Evolutionary conservation across 345 rosid species (phyloP).

Genomic region (Populus davidiana): DNA sequence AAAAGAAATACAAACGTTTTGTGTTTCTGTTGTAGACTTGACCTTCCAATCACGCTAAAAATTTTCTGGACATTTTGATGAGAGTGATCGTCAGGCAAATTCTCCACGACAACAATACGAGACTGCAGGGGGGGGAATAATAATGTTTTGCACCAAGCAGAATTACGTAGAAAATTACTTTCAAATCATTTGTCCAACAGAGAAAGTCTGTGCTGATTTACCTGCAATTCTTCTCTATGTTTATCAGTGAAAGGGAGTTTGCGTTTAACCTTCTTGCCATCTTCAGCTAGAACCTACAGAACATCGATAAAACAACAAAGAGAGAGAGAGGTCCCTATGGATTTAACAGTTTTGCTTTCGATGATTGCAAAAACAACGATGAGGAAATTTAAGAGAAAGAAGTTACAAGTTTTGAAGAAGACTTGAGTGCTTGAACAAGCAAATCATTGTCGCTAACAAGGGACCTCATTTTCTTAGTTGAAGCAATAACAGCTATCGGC

Average conservation of each 20-base stretch:
- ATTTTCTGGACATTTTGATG: slow-evolving; percentile 89
- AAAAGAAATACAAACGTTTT: not conserved
- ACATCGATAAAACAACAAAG: not conserved
- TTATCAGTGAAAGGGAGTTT: slow-evolving; percentile 69
- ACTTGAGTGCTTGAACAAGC: slow-evolving; percentile 69
- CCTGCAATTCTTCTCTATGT: slow-evolving; percentile 80
- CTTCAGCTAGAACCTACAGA: slow-evolving; percentile 65
- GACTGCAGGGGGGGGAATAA: slow-evolving; percentile 40
- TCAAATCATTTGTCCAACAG: not conserved
- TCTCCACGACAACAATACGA: slow-evolving; percentile 81
- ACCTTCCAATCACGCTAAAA: slow-evolving; percentile 84
- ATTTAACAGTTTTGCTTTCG: not conserved
- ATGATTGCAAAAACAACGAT: not conserved
- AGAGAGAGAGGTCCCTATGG: not conserved
- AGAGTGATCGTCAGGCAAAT: slow-evolving; percentile 97
- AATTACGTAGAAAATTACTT: not conserved
- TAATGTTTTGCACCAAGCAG: not conserved
- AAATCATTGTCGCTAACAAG: slow-evolving; percentile 53
- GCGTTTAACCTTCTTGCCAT: slow-evolving; percentile 75
- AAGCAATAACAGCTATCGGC: slow-evolving; percentile 63
- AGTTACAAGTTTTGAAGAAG: slow-evolving; percentile 83
- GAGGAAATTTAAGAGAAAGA: slow-evolving; percentile 7
- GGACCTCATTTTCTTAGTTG: slow-evolving; percentile 82
- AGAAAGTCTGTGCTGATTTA: slow-evolving; percentile 10
- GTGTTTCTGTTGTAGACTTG: not conserved